Evolutionary conservation across 352 stramenopile species (phyloP).

Genomic region (Phytophthora kernoviae): DNA sequence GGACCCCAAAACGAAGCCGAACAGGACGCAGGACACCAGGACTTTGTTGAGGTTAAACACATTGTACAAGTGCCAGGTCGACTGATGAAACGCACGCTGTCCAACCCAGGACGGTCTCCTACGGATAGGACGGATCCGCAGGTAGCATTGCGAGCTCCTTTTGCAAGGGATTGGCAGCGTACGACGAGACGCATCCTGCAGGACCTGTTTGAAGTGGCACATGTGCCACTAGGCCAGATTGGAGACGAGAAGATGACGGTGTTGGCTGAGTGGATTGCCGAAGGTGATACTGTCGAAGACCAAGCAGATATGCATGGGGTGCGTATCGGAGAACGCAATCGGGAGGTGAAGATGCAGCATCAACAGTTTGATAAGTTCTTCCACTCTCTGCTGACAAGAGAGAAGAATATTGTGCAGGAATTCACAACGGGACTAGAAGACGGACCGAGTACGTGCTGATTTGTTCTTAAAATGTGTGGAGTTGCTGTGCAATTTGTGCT

Average conservation of each 20-base stretch:
- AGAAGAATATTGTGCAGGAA: conserved; percentile 80
- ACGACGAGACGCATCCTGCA: conserved; percentile 62
- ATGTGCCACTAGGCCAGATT: conserved; percentile 42
- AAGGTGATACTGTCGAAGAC: conserved; percentile 45
- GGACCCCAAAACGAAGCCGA: conserved; percentile 10
- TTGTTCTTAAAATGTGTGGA: not conserved
- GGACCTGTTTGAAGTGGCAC: conserved; percentile 63
- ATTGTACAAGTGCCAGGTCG: conserved; percentile 53
- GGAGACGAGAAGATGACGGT: conserved; percentile 28
- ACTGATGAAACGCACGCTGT: conserved; percentile 63
- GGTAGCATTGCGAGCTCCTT: conserved; percentile 46
- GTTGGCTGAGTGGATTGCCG: conserved; percentile 56
- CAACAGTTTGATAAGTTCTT: conserved; percentile 67
- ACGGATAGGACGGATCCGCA: conserved; percentile 28
- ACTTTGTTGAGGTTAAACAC: conserved; percentile 40
- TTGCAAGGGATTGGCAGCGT: conserved; percentile 72
- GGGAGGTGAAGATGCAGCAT: conserved; percentile 43
- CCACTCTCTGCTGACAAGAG: conserved; percentile 60
- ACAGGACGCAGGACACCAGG: conserved; percentile 12
- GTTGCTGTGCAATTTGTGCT: conserved; percentile 4
- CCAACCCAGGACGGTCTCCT: conserved; percentile 32
- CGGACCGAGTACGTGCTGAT: conserved; percentile 49
- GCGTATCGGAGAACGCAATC: conserved; percentile 47
- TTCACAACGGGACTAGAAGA: conserved; percentile 78
- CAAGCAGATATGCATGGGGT: conserved; percentile 39